These are phyloP conservation scores for Rhizoclosmatium sp. DNA, from an alignment of 192 early-diverging fungal genomes.

Conservation along the genomic window DNA sequence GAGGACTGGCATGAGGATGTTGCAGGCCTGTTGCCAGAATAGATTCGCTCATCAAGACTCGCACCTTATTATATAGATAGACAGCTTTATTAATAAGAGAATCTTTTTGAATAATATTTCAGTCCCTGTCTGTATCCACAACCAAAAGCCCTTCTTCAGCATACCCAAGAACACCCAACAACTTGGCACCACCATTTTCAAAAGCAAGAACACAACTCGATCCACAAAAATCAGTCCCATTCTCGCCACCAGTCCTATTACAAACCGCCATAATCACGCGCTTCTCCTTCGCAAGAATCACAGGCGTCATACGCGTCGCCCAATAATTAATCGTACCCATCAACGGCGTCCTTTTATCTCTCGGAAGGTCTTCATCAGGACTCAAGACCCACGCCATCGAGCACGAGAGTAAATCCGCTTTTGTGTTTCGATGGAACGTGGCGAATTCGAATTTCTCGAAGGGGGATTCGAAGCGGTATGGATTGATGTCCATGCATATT, in stretches of 20 bases:
- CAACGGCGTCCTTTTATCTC: background rate
- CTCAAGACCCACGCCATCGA: slow-evolving; percentile 76
- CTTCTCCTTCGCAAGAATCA: background rate
- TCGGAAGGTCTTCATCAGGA: background rate
- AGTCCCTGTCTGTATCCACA: background rate
- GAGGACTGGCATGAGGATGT: slow-evolving; percentile 58
- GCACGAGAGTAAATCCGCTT: background rate
- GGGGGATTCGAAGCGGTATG: slow-evolving; percentile 69
- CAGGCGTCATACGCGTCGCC: slow-evolving; percentile 26
- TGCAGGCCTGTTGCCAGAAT: slow-evolving; percentile 49
- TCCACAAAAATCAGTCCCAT: slow-evolving; percentile 32
- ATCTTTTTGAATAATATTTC: background rate
- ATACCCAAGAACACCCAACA: slow-evolving; percentile 12
- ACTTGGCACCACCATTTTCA: background rate
- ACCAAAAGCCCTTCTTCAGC: slow-evolving; percentile 8
- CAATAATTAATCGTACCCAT: slow-evolving; percentile 21
- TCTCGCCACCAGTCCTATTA: slow-evolving; percentile 25
- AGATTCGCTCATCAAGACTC: background rate
- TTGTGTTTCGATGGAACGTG: slow-evolving; percentile 57
- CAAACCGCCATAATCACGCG: slow-evolving; percentile 27
- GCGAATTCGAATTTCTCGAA: slow-evolving; percentile 78
- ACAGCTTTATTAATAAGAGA: background rate
- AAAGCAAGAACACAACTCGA: slow-evolving; percentile 24
- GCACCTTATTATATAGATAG: no score
- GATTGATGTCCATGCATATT: slow-evolving; percentile 89